Evolutionary conservation across 2,329 filamentous ascomycete genomes (phyloP).

Genomic region (Nemania sp.): DNA sequence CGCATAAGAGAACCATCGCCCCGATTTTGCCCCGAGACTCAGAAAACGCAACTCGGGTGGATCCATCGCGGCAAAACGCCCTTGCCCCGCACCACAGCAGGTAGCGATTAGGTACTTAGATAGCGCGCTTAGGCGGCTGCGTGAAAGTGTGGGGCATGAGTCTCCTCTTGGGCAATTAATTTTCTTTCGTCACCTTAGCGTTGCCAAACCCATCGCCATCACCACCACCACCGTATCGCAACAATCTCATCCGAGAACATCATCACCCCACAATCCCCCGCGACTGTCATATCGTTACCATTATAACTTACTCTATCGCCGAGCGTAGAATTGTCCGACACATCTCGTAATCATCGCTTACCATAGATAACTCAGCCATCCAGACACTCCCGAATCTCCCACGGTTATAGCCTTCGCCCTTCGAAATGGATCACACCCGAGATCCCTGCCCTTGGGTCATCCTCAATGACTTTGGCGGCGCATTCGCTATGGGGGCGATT

Average conservation of each 20-base stretch:
- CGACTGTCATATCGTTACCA: neutral
- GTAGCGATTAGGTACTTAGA: neutral
- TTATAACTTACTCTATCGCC: neutral
- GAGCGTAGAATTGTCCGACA: neutral
- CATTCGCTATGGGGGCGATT: conserved; percentile 86
- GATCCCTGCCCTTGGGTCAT: conserved; percentile 98
- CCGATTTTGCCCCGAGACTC: neutral
- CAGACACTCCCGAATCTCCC: too few relatives aligned
- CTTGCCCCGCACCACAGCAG: too few relatives aligned
- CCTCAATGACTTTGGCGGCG: conserved; percentile 93
- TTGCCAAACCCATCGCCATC: too few relatives aligned
- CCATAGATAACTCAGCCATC: too few relatives aligned
- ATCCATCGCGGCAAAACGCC: neutral
- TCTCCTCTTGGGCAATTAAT: conserved; percentile 74
- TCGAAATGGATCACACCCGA: conserved; percentile 88
- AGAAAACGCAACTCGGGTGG: neutral
- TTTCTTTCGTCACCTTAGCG: neutral
- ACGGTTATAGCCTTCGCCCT: neutral
- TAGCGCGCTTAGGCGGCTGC: conserved; percentile 6
- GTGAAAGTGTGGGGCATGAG: neutral
- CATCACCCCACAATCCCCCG: neutral
- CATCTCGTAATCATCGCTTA: too few relatives aligned
- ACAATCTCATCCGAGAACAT: neutral
- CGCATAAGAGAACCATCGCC: neutral
- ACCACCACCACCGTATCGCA: neutral